A percentile compares a stretch with the other conserved stretches of the same genome.
These are phyloP conservation scores for Penicillium sp. DNA, from an alignment of 2,329 filamentous ascomycete species.

Conservation along the genomic window DNA sequence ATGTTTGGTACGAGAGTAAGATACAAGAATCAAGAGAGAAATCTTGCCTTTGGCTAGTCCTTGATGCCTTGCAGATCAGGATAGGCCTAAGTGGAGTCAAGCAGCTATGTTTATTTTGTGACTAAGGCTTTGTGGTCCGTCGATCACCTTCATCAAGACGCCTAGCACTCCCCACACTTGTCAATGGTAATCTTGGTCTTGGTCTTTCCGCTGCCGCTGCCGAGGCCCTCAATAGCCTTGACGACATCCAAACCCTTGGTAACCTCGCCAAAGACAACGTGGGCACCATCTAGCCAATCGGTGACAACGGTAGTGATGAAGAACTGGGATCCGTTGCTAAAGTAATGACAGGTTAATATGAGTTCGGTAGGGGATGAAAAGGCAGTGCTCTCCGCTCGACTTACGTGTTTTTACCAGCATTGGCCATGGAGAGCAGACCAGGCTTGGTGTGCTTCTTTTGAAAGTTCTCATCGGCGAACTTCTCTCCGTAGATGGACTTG, in stretches of 20 bases:
- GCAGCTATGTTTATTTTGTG: background rate
- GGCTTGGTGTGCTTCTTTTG: constrained; percentile 66
- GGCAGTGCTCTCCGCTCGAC: background rate
- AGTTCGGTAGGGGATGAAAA: background rate
- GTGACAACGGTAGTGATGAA: constrained; percentile 65
- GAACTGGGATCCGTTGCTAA: constrained; percentile 65
- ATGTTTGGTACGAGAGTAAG: no score
- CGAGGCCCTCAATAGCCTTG: constrained; percentile 53
- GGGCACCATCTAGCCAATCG: constrained; percentile 63
- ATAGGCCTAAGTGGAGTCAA: background rate
- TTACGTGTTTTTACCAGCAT: constrained; percentile 80
- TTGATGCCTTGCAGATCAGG: background rate
- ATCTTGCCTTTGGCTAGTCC: background rate
- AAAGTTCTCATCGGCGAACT: constrained; percentile 91
- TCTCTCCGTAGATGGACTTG: constrained; percentile 90
- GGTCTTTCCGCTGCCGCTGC: background rate
- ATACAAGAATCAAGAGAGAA: no score
- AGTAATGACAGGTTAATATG: background rate
- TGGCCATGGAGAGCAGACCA: constrained; percentile 85
- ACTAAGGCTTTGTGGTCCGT: background rate
- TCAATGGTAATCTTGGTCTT: background rate
- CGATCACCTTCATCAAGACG: background rate
- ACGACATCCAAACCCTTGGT: constrained; percentile 54
- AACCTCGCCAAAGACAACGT: constrained; percentile 65
- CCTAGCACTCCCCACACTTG: background rate